A percentile compares a stretch with the other conserved stretches of the same genome.
phyloP scores from a whole-genome alignment of 2,329 filamentous ascomycete species.

The Penicillium sp. region DNA sequence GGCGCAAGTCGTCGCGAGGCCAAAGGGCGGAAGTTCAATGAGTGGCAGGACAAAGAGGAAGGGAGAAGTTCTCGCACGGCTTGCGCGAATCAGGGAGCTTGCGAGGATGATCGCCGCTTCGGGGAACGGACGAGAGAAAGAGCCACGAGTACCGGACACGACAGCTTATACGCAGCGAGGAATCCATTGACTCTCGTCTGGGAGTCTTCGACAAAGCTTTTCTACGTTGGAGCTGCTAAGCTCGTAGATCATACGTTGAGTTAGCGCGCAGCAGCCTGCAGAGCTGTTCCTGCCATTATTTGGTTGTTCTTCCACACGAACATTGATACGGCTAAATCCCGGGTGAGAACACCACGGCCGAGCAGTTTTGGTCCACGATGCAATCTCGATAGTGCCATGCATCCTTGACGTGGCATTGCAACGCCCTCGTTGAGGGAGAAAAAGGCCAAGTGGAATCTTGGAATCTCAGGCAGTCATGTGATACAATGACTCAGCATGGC shows the following conservation, averaged over 20 bases:
- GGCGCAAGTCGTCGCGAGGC: conserved; percentile 5
- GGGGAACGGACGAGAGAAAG: conserved; percentile 15
- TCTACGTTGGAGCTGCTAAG: background rate
- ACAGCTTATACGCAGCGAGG: too few relatives aligned
- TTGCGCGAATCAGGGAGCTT: conserved; percentile 23
- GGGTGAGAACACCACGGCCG: too few relatives aligned
- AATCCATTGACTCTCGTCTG: background rate
- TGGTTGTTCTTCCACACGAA: background rate
- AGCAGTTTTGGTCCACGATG: too few relatives aligned
- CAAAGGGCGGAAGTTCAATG: conserved; percentile 14
- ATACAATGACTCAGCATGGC: too few relatives aligned
- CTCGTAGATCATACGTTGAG: too few relatives aligned
- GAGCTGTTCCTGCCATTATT: background rate
- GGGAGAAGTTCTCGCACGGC: conserved; percentile 25
- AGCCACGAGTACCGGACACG: conserved; percentile 1
- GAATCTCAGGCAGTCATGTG: background rate
- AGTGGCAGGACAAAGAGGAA: conserved; percentile 20
- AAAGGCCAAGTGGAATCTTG: background rate
- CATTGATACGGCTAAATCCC: too few relatives aligned
- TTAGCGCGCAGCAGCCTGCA: background rate
- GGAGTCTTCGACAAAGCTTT: background rate
- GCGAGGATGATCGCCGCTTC: conserved; percentile 25
- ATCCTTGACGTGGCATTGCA: background rate
- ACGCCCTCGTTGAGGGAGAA: background rate
- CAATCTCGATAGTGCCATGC: too few relatives aligned